phyloP scores from a whole-genome alignment of 352 stramenopile species.

The Phytophthora colocasiae region DNA sequence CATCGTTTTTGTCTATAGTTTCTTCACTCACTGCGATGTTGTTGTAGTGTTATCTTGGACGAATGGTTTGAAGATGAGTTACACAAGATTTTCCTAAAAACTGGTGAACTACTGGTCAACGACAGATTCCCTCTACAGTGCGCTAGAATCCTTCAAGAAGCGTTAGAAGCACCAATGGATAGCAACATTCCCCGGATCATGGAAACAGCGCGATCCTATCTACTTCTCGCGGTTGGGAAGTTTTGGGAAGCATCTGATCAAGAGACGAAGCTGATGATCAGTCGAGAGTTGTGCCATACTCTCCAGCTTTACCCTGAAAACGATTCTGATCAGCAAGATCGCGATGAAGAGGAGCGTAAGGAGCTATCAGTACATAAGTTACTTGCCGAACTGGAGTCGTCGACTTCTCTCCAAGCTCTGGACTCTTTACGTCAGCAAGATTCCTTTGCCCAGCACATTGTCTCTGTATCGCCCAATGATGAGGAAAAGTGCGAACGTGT shows the following conservation, averaged over 20 bases:
- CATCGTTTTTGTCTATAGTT: not conserved
- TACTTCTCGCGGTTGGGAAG: slow-evolving; percentile 21
- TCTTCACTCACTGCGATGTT: not conserved
- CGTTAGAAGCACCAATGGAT: slow-evolving; percentile 3
- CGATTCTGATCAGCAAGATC: slow-evolving; percentile 1
- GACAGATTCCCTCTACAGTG: slow-evolving; percentile 11
- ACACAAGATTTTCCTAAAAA: slow-evolving; percentile 11
- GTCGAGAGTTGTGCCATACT: slow-evolving; percentile 23
- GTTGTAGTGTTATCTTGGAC: slow-evolving; percentile 28
- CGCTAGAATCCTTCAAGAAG: slow-evolving; percentile 6
- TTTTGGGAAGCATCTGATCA: slow-evolving; percentile 22
- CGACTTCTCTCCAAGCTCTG: slow-evolving; percentile 21
- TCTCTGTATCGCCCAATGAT: slow-evolving; percentile 21
- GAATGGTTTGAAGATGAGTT: slow-evolving; percentile 33
- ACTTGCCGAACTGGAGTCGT: slow-evolving; percentile 25
- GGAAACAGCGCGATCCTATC: slow-evolving; percentile 15
- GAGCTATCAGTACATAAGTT: not conserved
- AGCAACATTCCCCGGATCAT: slow-evolving; percentile 22
- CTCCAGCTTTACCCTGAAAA: slow-evolving; percentile 13
- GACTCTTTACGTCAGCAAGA: slow-evolving; percentile 20
- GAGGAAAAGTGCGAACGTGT: slow-evolving; percentile 18
- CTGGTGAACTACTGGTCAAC: slow-evolving; percentile 14
- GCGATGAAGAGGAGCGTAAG: not conserved
- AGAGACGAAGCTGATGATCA: slow-evolving; percentile 28
- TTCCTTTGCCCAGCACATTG: slow-evolving; percentile 24